Evolutionary conservation across 2,329 filamentous ascomycete species (phyloP), one percentile per base, ranked within the genome.

Genomic region (Alternaria burnsii): DNA sequence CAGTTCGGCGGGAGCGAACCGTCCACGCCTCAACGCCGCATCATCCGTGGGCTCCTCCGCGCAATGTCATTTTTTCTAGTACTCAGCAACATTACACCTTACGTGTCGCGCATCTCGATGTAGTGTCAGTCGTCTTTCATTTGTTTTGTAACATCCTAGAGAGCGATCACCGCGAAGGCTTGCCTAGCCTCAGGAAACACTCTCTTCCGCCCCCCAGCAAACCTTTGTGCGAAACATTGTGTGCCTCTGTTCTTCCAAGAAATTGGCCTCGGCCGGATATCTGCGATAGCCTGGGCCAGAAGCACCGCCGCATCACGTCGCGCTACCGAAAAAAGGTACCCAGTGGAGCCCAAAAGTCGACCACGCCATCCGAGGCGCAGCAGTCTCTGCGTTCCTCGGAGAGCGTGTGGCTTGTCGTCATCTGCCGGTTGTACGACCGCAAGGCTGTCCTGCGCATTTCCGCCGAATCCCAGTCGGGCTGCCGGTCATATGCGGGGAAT

Each of bases 401-500:
- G 51, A 53, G 26, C 52, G 28, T 64, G 66, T 68, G 70, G 67
- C 69, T 62, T 43, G 56, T 59, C 54, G 55, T 63, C 60, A 34
- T 54, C 50, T 50, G 44, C 52, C 54, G 24, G 26, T 57, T 54
- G 24, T 55, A 55, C 47, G n/a, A 52, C 48, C 38, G 40, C 40
- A 42, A 24, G 40, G 40, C 40, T 42, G 65, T 56, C 41, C 52
- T 56, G 56, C 55, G 44, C 38, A 48, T 59, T 32, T 50, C 12
- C 36, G 47, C 40, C 40, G 12, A 28, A 41, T 47, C 22, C 22
- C 4, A 53, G 32, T 20, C 40, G 20, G 40, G 20, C 32, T 40
- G 30, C 52, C 42, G 36, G 32, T 57, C 32, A 66, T 63, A 66
- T 71, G 67, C 67, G 67, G 67, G 63, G 65, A 64, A 61, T 30